A percentile compares a stretch with the other conserved stretches of the same genome.
Evolutionary conservation across 2,329 filamentous ascomycete genomes (phyloP).

Genomic region (Aspergillus sp.): DNA sequence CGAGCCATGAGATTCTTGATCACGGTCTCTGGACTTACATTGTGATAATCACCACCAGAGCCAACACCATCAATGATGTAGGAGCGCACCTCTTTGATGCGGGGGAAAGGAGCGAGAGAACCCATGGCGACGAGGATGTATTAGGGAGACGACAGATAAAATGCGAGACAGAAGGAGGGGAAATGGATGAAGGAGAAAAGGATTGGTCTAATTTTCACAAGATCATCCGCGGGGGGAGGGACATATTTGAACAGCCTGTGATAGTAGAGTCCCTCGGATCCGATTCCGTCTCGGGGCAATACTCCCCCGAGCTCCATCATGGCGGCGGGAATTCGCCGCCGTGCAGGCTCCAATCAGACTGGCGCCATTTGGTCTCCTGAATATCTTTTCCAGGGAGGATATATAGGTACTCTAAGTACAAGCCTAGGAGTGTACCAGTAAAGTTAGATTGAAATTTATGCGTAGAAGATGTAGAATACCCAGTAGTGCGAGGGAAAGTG

Average conservation of each 20-base stretch:
- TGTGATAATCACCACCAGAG: slow-evolving; percentile 69
- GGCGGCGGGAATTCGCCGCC: no score
- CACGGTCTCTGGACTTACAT: slow-evolving; percentile 59
- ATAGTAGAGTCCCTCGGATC: slow-evolving; percentile 8
- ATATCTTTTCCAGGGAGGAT: no score
- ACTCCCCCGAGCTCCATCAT: slow-evolving; percentile 23
- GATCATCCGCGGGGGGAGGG: slow-evolving; percentile 6
- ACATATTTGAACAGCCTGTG: slow-evolving; percentile 19
- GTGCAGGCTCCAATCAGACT: no score
- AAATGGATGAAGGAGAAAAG: slow-evolving; percentile 10
- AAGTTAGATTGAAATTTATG: no score
- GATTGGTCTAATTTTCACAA: neutral
- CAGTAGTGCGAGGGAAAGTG: neutral
- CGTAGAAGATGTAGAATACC: no score
- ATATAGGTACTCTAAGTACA: no score
- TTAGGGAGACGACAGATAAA: slow-evolving; percentile 4
- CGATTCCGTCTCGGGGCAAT: slow-evolving; percentile 27
- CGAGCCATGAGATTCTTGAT: no score
- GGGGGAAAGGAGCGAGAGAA: slow-evolving; percentile 36
- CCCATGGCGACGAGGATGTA: slow-evolving; percentile 25
- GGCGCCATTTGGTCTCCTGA: no score
- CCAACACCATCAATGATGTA: slow-evolving; percentile 49
- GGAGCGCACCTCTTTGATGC: slow-evolving; percentile 46
- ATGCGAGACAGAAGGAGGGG: slow-evolving; percentile 5
- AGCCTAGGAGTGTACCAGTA: no score